Evolutionary conservation across 257 asterid genomes (phyloP).

Genomic region (Solanum rostratum): DNA sequence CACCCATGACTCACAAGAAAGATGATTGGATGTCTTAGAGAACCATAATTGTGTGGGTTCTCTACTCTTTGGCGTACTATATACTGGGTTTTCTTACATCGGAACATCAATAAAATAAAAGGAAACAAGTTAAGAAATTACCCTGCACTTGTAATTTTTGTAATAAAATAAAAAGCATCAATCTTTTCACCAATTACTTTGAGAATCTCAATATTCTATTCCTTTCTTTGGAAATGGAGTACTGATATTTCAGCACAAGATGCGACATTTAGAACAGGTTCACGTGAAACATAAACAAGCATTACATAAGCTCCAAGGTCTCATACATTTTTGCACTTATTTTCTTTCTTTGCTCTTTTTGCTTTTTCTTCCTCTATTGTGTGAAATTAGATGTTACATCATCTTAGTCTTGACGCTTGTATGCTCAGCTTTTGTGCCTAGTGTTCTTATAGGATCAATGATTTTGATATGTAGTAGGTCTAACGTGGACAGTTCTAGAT

Average conservation of each 20-base stretch:
- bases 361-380: background rate
- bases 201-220: background rate
- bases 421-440: background rate
- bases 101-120: background rate
- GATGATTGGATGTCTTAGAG: background rate
- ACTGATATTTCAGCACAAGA: background rate
- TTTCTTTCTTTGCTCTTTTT: background rate
- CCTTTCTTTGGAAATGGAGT: background rate
- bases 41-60: background rate
- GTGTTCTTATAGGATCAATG: background rate
- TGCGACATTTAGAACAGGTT: background rate
- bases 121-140: background rate
- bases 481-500: background rate
- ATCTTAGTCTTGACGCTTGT: background rate
- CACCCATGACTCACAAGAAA: background rate
- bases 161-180: background rate
- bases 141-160: background rate
- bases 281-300: background rate
- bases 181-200: background rate
- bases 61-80: background rate
- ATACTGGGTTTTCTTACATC: background rate
- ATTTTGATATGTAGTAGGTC: background rate
- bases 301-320: background rate
- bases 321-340: background rate
- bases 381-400: background rate